These are phyloP conservation scores for Fennellomyces sp. DNA, from an alignment of 371 early-diverging fungal genomes.

Conservation along the genomic window DNA sequence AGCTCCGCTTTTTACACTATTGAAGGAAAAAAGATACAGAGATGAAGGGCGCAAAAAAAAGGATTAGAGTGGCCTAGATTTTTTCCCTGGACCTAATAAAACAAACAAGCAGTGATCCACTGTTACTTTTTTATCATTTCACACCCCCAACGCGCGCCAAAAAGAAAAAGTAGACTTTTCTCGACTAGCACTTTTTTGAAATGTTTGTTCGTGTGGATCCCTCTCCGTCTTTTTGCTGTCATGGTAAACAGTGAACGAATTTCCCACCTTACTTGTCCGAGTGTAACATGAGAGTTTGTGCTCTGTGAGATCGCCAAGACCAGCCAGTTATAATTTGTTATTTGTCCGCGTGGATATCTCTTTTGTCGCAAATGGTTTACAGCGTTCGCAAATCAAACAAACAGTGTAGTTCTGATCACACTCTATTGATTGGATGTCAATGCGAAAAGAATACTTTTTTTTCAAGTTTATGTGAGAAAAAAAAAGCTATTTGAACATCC, in stretches of 20 bases:
- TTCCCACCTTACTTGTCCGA: neutral
- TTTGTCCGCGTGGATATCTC: neutral
- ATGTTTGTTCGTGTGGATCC: too few relatives aligned
- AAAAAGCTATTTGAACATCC: too few relatives aligned
- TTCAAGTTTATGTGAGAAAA: too few relatives aligned
- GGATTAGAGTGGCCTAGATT: neutral
- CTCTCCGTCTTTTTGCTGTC: neutral
- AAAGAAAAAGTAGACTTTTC: neutral
- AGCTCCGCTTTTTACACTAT: neutral
- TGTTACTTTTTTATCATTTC: neutral
- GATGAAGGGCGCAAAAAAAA: neutral
- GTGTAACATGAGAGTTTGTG: slow-evolving; percentile 1
- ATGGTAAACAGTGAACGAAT: neutral
- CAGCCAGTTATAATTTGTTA: neutral
- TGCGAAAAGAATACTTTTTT: too few relatives aligned
- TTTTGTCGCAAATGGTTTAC: neutral
- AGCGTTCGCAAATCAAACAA: neutral
- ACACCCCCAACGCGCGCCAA: neutral
- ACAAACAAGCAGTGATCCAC: neutral
- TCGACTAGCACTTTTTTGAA: too few relatives aligned
- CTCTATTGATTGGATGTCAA: too few relatives aligned
- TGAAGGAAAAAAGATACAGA: neutral
- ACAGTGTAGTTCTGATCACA: neutral
- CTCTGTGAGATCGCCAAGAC: slow-evolving; percentile 1
- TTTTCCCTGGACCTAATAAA: neutral